Evolutionary conservation across 2,329 filamentous ascomycete species (phyloP).

Genomic region (Fusarium abutilonis): DNA sequence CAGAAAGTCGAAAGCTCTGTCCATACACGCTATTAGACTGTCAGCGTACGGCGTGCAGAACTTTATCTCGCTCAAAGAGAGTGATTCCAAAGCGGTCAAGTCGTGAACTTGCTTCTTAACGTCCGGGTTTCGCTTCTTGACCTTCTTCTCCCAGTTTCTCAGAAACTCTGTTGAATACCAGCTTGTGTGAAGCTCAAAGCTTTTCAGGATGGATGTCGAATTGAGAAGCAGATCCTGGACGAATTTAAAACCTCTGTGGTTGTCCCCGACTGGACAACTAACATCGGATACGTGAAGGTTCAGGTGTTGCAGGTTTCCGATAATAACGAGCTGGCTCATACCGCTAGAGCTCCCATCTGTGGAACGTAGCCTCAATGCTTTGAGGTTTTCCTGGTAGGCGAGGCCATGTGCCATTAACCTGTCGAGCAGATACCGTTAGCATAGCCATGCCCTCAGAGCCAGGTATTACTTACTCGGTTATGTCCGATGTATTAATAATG

Average conservation of each 20-base stretch:
- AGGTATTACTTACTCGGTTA: neutral
- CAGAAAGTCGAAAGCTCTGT: constrained; percentile 9
- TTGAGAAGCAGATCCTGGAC: constrained; percentile 5
- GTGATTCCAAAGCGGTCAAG: constrained; percentile 8
- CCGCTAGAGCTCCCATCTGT: accelerated
- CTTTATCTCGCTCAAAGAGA: accelerated
- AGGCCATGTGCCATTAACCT: constrained; percentile 10
- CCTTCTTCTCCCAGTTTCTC: neutral
- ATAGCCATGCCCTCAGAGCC: too few species aligned
- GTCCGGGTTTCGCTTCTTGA: neutral
- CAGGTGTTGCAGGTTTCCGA: constrained; percentile 11
- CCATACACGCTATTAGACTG: accelerated
- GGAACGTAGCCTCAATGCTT: neutral
- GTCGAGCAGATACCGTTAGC: neutral
- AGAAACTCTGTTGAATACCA: neutral
- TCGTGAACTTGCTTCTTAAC: neutral
- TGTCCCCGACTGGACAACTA: too few species aligned
- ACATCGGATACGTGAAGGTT: neutral
- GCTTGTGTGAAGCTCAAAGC: neutral
- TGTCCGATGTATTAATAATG: neutral
- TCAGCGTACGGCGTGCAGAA: accelerated
- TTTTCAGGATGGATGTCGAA: neutral
- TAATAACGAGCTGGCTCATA: neutral
- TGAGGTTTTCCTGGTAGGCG: neutral
- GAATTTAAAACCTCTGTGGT: too few species aligned